Evolutionary conservation across 257 asterid genomes (phyloP), one percentile per base, ranked within the genome.

Genomic region (Henckelia pumila): DNA sequence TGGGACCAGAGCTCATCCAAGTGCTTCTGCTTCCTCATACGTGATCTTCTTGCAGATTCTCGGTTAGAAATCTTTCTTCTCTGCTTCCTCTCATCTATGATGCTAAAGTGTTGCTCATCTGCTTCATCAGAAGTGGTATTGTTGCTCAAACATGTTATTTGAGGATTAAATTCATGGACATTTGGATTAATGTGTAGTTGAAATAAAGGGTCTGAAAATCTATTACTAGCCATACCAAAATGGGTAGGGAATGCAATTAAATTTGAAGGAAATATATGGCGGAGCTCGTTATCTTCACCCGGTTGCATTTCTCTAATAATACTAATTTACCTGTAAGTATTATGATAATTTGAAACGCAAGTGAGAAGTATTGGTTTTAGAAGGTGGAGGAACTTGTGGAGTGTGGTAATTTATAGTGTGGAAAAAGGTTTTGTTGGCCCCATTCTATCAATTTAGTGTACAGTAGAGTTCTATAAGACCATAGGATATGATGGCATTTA

Each of bases 1-100:
- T 88, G 98, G 4, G 98, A 83, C 92, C 96, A 87, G 0, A 92
- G 96, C 85, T 87, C 98, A 32, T 89, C 96, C 64, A 92, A 74
- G 68, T 89, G 98, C 81, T 80, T 92, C 64, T 89, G 96, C 75
- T 89, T 92, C 22, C 98, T 89, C 98, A 92, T 89, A 47, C 96
- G 95, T 8, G 98, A 92, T 25, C 98, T 16, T 13, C 96, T 71
- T 0, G 98, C 98, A 0, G 98, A 92, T 65, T 92, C 96, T 40
- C 96, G 64, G 78, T 92, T 92, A 1, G 98, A 92, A 26, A 92
- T 87, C 96, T 87, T 92, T 66, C 98, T 76, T 32, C 98, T 80
- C 65, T 87, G 89, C 73, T 89, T 89, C 74, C 96, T 85, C 77
- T 89, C 98, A 10, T 85, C 83, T 67, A 87, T 85, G 53, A 87